Evolutionary conservation across 306 rosid genomes (phyloP).

Genomic region (Medicago truncatula): DNA sequence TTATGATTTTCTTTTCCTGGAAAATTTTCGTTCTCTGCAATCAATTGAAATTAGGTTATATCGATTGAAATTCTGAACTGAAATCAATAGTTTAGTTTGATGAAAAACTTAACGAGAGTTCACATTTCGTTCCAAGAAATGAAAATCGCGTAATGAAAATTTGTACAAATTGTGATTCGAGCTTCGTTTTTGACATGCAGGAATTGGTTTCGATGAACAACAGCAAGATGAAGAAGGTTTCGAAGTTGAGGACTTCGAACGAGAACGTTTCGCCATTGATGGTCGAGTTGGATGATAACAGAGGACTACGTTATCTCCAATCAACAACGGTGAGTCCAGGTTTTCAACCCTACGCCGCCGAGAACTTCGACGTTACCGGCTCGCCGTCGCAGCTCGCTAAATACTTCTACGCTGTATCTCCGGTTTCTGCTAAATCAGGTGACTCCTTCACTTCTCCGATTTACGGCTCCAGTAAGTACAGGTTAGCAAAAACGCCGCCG

Average conservation of each 20-base stretch:
- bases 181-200: constrained; percentile 41
- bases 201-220: constrained; percentile 35
- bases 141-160: neutral
- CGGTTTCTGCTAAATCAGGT: constrained; percentile 41
- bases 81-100: constrained; percentile 1
- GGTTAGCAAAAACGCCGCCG: constrained; percentile 29
- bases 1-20: neutral
- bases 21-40: constrained; percentile 9
- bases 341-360: constrained; percentile 46
- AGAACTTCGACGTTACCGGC: constrained; percentile 50
- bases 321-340: constrained; percentile 46
- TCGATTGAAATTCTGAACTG: neutral
- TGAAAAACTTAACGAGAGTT: constrained; percentile 14
- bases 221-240: constrained; percentile 42
- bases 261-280: constrained; percentile 51
- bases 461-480: constrained; percentile 42
- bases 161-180: neutral
- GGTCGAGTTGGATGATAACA: constrained; percentile 42
- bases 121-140: constrained; percentile 18
- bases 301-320: constrained; percentile 46
- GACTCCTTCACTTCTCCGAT: constrained; percentile 47
- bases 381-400: constrained; percentile 58
- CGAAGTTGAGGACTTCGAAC: constrained; percentile 37
- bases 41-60: neutral
- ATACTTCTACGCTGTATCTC: constrained; percentile 54